Conservation (phyloP, 768 basidiomycete genomes). For the Paxillus rubicundulus region DNA sequence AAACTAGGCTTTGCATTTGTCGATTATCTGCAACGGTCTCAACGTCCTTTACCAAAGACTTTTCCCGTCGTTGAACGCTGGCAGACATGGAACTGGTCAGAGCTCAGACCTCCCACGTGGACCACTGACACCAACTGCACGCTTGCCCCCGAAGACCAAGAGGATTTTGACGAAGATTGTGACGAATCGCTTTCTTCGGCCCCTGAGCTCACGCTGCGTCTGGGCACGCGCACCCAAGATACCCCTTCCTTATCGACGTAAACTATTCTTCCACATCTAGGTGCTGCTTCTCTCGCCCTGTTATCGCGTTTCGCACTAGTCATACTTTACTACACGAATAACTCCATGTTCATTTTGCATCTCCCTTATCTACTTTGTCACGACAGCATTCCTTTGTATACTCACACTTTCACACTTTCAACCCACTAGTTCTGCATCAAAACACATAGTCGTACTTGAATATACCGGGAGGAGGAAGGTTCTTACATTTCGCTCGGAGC, state of each 20-base stretch:
- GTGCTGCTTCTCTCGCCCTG: conserved; percentile 19
- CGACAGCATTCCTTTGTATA: conserved; percentile 27
- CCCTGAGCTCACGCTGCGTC: conserved; percentile 12
- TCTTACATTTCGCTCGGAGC: conserved; percentile 20
- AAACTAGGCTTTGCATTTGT: conserved; percentile 21
- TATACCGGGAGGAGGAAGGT: conserved; percentile 21
- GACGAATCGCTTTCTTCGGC: conserved; percentile 15
- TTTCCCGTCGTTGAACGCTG: conserved; percentile 26
- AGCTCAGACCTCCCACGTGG: conserved; percentile 31
- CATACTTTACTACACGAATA: conserved; percentile 26
- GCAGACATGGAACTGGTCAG: conserved; percentile 36
- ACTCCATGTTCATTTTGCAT: conserved; percentile 12
- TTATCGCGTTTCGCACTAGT: conserved; percentile 17
- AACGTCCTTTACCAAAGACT: conserved; percentile 22
- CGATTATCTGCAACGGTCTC: conserved; percentile 26
- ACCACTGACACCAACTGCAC: conserved; percentile 3
- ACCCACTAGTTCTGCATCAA: conserved; percentile 19
- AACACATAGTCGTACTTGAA: conserved; percentile 26
- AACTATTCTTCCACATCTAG: conserved; percentile 8
- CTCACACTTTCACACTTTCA: conserved; percentile 14
- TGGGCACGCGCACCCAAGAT: conserved; percentile 13
- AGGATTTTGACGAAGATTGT: conserved; percentile 25
- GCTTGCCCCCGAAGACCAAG: conserved; percentile 18
- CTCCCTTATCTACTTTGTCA: conserved; percentile 17
- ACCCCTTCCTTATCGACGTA: conserved; percentile 15